These are phyloP conservation scores for Tulasnella sp. DNA, from an alignment of 768 basidiomycete genomes.

Conservation along the genomic window DNA sequence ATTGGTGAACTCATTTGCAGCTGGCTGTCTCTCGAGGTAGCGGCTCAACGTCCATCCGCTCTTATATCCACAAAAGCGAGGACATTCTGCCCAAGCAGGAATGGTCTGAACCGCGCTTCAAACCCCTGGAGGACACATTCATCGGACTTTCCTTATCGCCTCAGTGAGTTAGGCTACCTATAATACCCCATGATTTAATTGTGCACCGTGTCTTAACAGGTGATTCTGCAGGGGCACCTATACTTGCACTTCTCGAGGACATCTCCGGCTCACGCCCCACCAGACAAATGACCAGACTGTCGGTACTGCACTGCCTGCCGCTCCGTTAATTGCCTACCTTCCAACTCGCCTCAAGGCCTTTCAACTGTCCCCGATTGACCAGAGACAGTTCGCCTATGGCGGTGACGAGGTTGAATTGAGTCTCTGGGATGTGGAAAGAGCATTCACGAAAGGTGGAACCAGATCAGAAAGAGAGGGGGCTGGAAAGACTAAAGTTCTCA, in stretches of 20 bases:
- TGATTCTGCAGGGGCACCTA: slow-evolving; percentile 42
- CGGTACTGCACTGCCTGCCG: slow-evolving; percentile 21
- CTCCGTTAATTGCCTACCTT: slow-evolving; percentile 34
- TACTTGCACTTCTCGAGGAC: slow-evolving; percentile 69
- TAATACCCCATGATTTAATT: no score
- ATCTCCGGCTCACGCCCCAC: slow-evolving; percentile 40
- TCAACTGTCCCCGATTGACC: slow-evolving; percentile 41
- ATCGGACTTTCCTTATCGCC: slow-evolving; percentile 44
- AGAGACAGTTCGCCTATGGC: slow-evolving; percentile 58
- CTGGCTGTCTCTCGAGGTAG: slow-evolving; percentile 52
- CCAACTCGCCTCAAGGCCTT: slow-evolving; percentile 62
- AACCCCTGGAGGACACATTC: slow-evolving; percentile 37
- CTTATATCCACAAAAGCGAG: slow-evolving; percentile 33
- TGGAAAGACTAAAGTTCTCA: slow-evolving; percentile 41
- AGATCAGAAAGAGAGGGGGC: background rate
- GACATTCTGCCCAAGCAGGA: slow-evolving; percentile 31
- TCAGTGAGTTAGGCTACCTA: slow-evolving; percentile 32
- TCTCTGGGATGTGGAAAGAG: slow-evolving; percentile 59
- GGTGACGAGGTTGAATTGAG: slow-evolving; percentile 81
- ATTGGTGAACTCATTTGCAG: slow-evolving; percentile 28
- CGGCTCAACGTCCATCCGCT: slow-evolving; percentile 40
- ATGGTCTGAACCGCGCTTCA: slow-evolving; percentile 59
- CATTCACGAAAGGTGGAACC: slow-evolving; percentile 29
- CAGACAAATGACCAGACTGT: background rate
- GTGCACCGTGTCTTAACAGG: no score